Percentiles rank a stretch among this genome's conserved stretches.
Evolutionary conservation across 345 rosid species (phyloP).

Genomic region (Raphanus raphanistrum): DNA sequence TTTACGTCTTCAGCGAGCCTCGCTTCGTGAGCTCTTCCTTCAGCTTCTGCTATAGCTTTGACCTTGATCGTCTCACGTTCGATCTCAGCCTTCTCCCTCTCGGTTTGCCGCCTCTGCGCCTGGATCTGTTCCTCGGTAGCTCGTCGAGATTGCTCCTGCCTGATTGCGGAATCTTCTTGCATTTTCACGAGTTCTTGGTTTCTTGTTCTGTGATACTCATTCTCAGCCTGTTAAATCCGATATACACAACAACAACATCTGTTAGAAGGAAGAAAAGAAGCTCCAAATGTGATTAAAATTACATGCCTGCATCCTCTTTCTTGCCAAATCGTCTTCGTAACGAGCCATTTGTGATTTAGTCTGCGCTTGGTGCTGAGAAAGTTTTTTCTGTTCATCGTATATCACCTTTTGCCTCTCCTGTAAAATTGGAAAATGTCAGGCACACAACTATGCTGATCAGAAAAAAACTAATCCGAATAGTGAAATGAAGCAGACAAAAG

Average conservation of each 20-base stretch:
- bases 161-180: slow-evolving; percentile 88
- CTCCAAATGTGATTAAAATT: not conserved
- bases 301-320: slow-evolving; percentile 99
- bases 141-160: slow-evolving; percentile 93
- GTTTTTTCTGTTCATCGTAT: slow-evolving; percentile 88
- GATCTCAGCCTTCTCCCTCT: slow-evolving; percentile 96
- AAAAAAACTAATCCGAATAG: slow-evolving; percentile 7
- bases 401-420: slow-evolving; percentile 93
- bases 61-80: slow-evolving; percentile 96
- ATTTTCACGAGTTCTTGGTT: slow-evolving; percentile 94
- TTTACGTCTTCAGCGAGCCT: slow-evolving; percentile 98
- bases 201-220: slow-evolving; percentile 82
- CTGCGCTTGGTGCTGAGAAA: slow-evolving; percentile 91
- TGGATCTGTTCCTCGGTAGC: slow-evolving; percentile 99
- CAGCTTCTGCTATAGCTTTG: slow-evolving; percentile 95
- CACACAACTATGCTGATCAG: slow-evolving; percentile 11
- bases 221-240: slow-evolving; percentile 63
- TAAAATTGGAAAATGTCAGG: slow-evolving; percentile 28
- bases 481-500: slow-evolving; percentile 1
- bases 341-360: slow-evolving; percentile 99
- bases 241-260: slow-evolving; percentile 5
- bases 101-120: slow-evolving; percentile 87
- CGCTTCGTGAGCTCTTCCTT: slow-evolving; percentile 98
- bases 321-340: slow-evolving; percentile 87
- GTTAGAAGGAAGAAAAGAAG: slow-evolving; percentile 17